Evolutionary conservation across 192 early-diverging fungal genomes (phyloP), one percentile per base, ranked within the genome.

Genomic region (Powellomyces hirtus): DNA sequence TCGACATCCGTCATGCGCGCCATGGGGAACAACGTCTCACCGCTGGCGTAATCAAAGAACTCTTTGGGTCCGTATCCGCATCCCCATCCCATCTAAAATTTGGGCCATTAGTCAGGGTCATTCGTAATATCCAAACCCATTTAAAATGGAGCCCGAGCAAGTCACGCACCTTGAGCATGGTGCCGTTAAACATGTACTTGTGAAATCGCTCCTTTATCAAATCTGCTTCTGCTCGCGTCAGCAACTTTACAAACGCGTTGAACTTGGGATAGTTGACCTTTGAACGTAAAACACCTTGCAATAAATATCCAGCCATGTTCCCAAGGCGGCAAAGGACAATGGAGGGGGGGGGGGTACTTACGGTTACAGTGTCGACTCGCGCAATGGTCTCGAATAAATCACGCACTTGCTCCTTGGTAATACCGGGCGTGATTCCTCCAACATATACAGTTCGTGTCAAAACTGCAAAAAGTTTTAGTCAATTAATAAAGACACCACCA

Each of bases 31-130:
- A 79, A 16, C 14, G 78, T 81, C 38, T 72, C 66, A 18, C 82
- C 82, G 0, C 71, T 75, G 2, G 56, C 36, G 61, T 81, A 84
- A 64, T 72, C 69, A 50, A 84, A 84, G 50, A 75, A 74, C 22
- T 81, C 74, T 61, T 77, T 79, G 1, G 82, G 82, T 4, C 82
- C 82, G 64, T 79, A 84, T 6, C 82, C 82, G 63, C 82, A 84
- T 45, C 79, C 82, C 82, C 82, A 84, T 18, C 82, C 77, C 29
- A 80, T 70, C 77, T 79, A 40, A 34, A n/a, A n/a, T n/a, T n/a
- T n/a, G n/a, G n/a, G n/a, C n/a, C n/a, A n/a, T n/a, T n/a, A n/a
- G n/a, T n/a, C n/a, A n/a, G n/a, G n/a, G n/a, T n/a, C n/a, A n/a
- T n/a, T n/a, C n/a, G n/a, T n/a, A n/a, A n/a, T n/a, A n/a, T n/a